These are phyloP conservation scores for Ophidiomyces ophidiicola DNA, from an alignment of 2,329 filamentous ascomycete species.

Conservation along the genomic window DNA sequence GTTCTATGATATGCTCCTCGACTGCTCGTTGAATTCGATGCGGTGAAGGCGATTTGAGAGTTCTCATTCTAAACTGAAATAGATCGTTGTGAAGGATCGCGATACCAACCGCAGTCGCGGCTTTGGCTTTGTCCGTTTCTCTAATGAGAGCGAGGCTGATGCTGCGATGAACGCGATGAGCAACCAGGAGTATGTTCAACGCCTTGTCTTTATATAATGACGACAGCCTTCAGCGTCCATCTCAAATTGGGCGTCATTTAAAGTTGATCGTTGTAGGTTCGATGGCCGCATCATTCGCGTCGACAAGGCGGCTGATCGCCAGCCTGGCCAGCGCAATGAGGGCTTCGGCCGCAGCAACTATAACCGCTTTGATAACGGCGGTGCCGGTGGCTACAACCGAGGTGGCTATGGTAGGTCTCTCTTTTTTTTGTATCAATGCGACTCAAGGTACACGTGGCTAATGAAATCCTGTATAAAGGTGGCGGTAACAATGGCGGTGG, in stretches of 20 bases:
- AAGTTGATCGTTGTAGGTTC: slow-evolving; percentile 48
- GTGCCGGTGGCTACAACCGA: slow-evolving; percentile 22
- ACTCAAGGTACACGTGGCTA: neutral
- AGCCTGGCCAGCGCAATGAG: slow-evolving; percentile 46
- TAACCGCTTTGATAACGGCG: slow-evolving; percentile 30
- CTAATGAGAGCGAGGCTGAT: slow-evolving; percentile 34
- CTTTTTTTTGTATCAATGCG: neutral
- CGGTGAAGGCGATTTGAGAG: slow-evolving; percentile 9
- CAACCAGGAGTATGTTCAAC: slow-evolving; percentile 56
- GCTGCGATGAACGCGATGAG: slow-evolving; percentile 34
- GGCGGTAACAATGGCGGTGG: slow-evolving; percentile 14
- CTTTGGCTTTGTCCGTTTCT: slow-evolving; percentile 91
- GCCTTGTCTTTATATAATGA: too few relatives aligned
- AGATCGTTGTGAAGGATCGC: slow-evolving; percentile 97
- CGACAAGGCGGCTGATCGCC: slow-evolving; percentile 79
- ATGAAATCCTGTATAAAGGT: slow-evolving; percentile 13
- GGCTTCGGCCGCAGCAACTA: slow-evolving; percentile 38
- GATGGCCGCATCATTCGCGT: slow-evolving; percentile 91
- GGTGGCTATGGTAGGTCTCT: slow-evolving; percentile 25
- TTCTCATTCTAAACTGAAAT: slow-evolving; percentile 18
- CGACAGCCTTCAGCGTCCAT: slow-evolving; percentile 15
- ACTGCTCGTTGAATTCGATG: slow-evolving; percentile 9
- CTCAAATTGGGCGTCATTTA: slow-evolving; percentile 16
- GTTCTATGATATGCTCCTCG: slow-evolving; percentile 33
- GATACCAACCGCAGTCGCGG: slow-evolving; percentile 94